phyloP scores from a whole-genome alignment of 306 rosid species.

The Cyclanthera cordifolia region DNA sequence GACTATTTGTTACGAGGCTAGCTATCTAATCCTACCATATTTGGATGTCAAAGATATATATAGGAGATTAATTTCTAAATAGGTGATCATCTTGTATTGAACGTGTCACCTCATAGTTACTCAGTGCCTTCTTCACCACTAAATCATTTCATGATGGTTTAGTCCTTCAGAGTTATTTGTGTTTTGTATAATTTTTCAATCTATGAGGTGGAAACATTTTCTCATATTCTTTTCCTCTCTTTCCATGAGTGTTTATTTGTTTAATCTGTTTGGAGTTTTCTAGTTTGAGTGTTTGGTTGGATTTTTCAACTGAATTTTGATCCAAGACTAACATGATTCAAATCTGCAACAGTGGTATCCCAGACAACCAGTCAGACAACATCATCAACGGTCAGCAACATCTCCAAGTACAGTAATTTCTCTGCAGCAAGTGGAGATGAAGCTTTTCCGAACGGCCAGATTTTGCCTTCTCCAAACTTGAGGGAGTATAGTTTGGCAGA shows the following conservation, averaged over 20 bases:
- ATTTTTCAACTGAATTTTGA: not conserved
- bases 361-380: conserved; percentile 18
- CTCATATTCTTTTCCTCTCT: not conserved
- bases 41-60: too few relatives aligned
- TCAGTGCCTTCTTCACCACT: too few relatives aligned
- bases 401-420: conserved; percentile 48
- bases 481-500: conserved; percentile 63
- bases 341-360: conserved; percentile 27
- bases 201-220: not conserved
- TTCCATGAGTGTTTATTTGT: not conserved
- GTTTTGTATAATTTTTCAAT: not conserved
- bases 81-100: too few relatives aligned
- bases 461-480: conserved; percentile 55
- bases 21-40: too few relatives aligned
- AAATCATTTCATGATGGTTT: too few relatives aligned
- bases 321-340: not conserved
- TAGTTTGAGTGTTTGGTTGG: not conserved
- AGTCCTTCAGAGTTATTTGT: too few relatives aligned
- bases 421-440: conserved; percentile 44
- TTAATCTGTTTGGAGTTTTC: not conserved
- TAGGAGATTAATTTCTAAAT: too few relatives aligned
- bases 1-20: too few relatives aligned
- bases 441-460: conserved; percentile 43
- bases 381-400: conserved; percentile 34
- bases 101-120: too few relatives aligned